Conservation (phyloP, 345 rosid genomes). For the Alliaria petiolata region DNA sequence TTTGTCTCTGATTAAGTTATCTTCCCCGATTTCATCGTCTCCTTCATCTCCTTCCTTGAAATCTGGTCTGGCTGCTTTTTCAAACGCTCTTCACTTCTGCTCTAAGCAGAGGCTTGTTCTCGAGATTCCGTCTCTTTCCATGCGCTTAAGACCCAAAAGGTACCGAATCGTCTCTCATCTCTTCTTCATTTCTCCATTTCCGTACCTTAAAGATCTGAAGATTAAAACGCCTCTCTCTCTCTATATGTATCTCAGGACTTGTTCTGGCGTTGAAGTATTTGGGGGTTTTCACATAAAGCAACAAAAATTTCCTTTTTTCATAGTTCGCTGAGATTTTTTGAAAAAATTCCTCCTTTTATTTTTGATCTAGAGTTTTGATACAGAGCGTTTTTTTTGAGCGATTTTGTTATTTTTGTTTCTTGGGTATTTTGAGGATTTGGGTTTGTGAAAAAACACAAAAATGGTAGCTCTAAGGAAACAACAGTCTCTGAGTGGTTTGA, state of each 20-base stretch:
- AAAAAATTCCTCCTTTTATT: neutral
- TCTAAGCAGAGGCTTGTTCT: conserved; percentile 53
- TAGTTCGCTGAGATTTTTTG: conserved; percentile 55
- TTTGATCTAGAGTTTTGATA: conserved; percentile 15
- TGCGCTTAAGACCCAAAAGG: conserved; percentile 92
- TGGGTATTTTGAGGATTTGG: conserved; percentile 30
- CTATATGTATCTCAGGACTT: conserved; percentile 52
- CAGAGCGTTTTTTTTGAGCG: conserved; percentile 8
- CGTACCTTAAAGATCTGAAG: conserved; percentile 16
- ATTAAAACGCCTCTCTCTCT: neutral
- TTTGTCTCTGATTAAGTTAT: conserved; percentile 67
- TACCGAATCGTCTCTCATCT: conserved; percentile 1
- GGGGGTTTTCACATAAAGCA: conserved; percentile 73
- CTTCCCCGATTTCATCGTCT: conserved; percentile 25
- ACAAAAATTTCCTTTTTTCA: conserved; percentile 40
- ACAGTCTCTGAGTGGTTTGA: conserved; percentile 25
- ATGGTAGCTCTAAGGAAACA: conserved; percentile 35
- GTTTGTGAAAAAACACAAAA: conserved; percentile 23
- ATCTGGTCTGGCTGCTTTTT: conserved; percentile 9
- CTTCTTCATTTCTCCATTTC: neutral
- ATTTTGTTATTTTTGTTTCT: neutral
- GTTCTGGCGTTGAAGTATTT: conserved; percentile 72
- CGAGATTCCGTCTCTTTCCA: conserved; percentile 59
- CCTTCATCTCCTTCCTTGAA: conserved; percentile 6
- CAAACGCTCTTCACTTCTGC: conserved; percentile 60